These are phyloP conservation scores for Apiotrichum akiyoshidainum DNA, from an alignment of 1,284 basidiomycete genomes.

Conservation along the genomic window DNA sequence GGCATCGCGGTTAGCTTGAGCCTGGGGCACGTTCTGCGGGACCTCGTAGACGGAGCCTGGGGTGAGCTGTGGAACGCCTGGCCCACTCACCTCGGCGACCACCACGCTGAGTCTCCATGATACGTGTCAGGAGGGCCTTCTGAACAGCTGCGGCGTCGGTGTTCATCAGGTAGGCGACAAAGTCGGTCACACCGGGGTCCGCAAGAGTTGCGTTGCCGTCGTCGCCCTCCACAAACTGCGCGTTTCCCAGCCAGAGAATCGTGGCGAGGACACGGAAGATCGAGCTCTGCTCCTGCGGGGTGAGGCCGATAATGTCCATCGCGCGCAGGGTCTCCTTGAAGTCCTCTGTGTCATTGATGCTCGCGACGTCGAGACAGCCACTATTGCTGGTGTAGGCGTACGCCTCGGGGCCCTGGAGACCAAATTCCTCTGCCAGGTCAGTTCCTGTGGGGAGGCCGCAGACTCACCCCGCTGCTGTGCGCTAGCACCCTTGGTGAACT, in stretches of 20 bases:
- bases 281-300: slow-evolving; percentile 77
- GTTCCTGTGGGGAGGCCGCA: background rate
- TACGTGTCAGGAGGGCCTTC: slow-evolving; percentile 78
- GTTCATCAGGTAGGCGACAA: slow-evolving; percentile 92
- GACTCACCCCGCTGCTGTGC: slow-evolving; percentile 74
- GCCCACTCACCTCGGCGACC: slow-evolving; percentile 68
- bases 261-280: slow-evolving; percentile 92
- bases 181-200: slow-evolving; percentile 89
- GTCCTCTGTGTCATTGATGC: slow-evolving; percentile 85
- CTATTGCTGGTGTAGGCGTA: slow-evolving; percentile 92
- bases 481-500: slow-evolving; percentile 94
- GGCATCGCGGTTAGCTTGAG: slow-evolving; percentile 82
- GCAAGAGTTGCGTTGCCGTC: slow-evolving; percentile 80
- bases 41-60: slow-evolving; percentile 86
- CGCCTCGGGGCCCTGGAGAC: slow-evolving; percentile 93
- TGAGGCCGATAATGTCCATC: slow-evolving; percentile 89
- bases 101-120: slow-evolving; percentile 90
- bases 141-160: slow-evolving; percentile 73
- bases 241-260: slow-evolving; percentile 95
- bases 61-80: background rate
- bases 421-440: slow-evolving; percentile 72
- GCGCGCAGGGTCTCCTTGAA: slow-evolving; percentile 86
- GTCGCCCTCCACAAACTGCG: slow-evolving; percentile 81
- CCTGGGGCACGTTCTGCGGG: slow-evolving; percentile 90
- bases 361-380: slow-evolving; percentile 85